Base-by-base conservation (phyloP, 176 grass and related monocot genomes). In the Aegilops bicornis region DNA sequence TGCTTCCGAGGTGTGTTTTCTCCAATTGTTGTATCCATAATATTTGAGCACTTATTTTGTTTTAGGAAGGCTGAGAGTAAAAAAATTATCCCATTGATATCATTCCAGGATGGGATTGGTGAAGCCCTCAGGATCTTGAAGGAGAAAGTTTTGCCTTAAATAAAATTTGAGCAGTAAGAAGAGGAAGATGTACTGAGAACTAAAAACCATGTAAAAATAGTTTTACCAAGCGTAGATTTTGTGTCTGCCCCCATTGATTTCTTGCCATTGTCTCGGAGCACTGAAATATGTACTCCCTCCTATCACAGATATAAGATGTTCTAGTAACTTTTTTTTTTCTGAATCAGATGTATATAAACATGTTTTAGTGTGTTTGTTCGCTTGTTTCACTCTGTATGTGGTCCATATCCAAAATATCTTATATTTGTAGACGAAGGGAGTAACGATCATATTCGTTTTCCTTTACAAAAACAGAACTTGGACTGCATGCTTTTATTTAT, bases 1-100 rank as follows among this genome's bases (percentile, higher is more conserved):
- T 90, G 87, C 88, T 84, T 91, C 76, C 25, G 96, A 95, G 93
- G 96, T 94, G 86, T 54, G 31, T 71, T 78, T 78, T 68, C 27
- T 69, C 12, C 42, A 50, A 47, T 63, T 20, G 12, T 69, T 83
- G 61, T 70, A 66, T 45, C 3, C 35, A 6, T 2, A 72, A 20
- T 47, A 76, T 14, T 14, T 54, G 45, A 16, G 25, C n/a, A 40
- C 0, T 73, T 43, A 29, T 47, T 85, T 87, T 69, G 19, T n/a
- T 66, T 47, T 27, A 10, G 6, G 27, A 62, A 71, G 27, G 0
- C 22, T 65, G 16, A 27, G 13, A 81, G 62, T 76, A 22, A 65
- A 78, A 25, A 32, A 13, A 7, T 83, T 32, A 35, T 45, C 30
- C 36, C 16, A 39, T 90, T 71, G 43, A 33, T 85, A 69, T 84